phyloP scores from a whole-genome alignment of 495 filamentous ascomycete genomes.

The Letharia lupina region DNA sequence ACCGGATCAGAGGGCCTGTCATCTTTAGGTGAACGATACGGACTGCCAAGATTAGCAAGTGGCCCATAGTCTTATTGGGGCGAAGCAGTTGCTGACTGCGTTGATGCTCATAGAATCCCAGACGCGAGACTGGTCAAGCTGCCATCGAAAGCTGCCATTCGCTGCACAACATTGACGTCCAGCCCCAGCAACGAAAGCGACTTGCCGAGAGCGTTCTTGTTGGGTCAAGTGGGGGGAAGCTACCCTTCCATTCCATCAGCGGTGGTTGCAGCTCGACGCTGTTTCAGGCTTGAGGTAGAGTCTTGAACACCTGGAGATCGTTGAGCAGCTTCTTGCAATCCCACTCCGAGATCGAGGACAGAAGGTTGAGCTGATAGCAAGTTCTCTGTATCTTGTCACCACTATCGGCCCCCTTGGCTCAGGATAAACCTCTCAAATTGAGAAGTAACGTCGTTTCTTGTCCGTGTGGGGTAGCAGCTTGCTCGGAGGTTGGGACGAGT shows the following conservation, averaged over 20 bases:
- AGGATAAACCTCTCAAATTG: not conserved
- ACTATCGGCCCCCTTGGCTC: not conserved
- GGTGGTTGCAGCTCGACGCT: not conserved
- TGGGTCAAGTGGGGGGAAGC: too few relatives aligned
- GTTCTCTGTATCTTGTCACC: not conserved
- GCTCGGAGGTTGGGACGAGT: not conserved
- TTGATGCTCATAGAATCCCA: not conserved
- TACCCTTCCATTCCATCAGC: not conserved
- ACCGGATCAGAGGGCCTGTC: not conserved
- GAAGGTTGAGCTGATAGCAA: not conserved
- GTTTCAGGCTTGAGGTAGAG: too few relatives aligned
- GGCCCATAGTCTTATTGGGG: not conserved
- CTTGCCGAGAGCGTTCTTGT: not conserved
- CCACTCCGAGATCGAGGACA: not conserved
- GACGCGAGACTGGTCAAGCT: not conserved
- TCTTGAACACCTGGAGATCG: not conserved
- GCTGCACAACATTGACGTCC: not conserved
- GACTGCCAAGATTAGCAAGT: not conserved
- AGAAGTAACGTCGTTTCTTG: not conserved
- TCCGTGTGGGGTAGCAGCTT: not conserved
- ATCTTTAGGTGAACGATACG: not conserved
- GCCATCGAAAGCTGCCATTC: not conserved
- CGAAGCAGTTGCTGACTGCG: not conserved
- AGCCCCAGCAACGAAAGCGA: not conserved
- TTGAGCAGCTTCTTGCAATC: not conserved